Evolutionary conservation across 2,329 filamentous ascomycete species (phyloP).

Genomic region (Alternaria alternata): DNA sequence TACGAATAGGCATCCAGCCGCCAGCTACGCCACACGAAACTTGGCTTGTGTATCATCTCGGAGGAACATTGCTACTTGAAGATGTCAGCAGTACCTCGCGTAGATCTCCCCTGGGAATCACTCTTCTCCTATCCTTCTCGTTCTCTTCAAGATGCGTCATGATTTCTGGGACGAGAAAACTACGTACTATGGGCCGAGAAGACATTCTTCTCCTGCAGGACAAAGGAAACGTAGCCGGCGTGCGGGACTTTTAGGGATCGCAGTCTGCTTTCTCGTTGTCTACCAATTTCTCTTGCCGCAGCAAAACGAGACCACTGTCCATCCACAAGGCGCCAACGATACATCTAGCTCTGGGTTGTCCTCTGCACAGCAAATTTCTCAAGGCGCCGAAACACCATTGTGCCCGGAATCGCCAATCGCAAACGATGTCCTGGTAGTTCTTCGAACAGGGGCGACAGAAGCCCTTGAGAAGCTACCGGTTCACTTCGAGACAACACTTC

Average conservation of each 20-base stretch:
- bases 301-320: neutral
- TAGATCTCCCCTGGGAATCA: neutral
- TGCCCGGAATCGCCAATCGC: slow-evolving; percentile 6
- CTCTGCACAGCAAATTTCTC: neutral
- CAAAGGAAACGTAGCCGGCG: neutral
- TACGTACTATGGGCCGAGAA: neutral
- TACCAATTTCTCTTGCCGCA: neutral
- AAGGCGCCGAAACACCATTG: neutral
- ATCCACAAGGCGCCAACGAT: neutral
- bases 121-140: neutral
- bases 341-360: neutral
- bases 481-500: slow-evolving; percentile 45
- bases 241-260: neutral
- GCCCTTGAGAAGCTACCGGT: slow-evolving; percentile 61
- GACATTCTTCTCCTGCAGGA: neutral
- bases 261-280: neutral
- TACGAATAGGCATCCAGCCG: neutral
- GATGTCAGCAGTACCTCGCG: neutral
- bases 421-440: slow-evolving; percentile 60
- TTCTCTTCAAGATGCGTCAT: neutral
- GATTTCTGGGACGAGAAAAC: neutral
- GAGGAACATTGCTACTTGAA: neutral
- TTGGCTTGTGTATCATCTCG: neutral
- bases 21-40: neutral
- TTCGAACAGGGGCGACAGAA: slow-evolving; percentile 65